Evolutionary conservation across 306 rosid species (phyloP).

Genomic region (Rubus parviflorus): DNA sequence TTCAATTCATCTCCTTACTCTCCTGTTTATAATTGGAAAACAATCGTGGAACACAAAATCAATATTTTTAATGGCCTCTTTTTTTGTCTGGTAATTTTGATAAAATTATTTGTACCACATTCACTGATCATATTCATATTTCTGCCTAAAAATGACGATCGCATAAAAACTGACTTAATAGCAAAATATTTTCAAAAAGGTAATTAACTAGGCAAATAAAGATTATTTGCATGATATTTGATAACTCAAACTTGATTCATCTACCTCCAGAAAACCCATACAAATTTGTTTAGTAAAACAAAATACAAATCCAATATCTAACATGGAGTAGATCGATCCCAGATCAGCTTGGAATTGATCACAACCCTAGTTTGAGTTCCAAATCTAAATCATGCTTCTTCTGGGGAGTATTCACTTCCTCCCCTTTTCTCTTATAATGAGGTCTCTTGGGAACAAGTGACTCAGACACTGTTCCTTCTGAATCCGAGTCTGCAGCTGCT

Average conservation of each 20-base stretch:
- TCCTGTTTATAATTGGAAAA: no score
- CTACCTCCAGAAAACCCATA: background rate
- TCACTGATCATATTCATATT: no score
- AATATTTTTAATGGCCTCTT: no score
- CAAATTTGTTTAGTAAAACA: background rate
- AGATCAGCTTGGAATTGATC: background rate
- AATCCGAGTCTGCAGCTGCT: background rate
- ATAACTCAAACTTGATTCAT: background rate
- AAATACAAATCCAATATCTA: background rate
- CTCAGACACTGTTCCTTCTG: background rate
- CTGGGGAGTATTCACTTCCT: background rate
- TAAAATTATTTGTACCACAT: no score
- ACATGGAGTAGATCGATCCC: background rate
- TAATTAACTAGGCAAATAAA: no score
- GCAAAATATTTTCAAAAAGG: no score
- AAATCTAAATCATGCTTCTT: background rate
- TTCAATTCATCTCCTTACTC: no score
- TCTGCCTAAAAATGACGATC: no score
- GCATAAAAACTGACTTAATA: no score
- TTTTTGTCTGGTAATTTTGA: no score
- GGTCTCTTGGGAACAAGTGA: background rate
- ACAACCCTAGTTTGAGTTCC: conserved; percentile 4
- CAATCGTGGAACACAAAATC: no score
- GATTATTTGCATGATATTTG: background rate
- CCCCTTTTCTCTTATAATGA: background rate